These are phyloP conservation scores for Moesziomyces antarcticus DNA, from an alignment of 1,284 basidiomycete species.

Conservation along the genomic window DNA sequence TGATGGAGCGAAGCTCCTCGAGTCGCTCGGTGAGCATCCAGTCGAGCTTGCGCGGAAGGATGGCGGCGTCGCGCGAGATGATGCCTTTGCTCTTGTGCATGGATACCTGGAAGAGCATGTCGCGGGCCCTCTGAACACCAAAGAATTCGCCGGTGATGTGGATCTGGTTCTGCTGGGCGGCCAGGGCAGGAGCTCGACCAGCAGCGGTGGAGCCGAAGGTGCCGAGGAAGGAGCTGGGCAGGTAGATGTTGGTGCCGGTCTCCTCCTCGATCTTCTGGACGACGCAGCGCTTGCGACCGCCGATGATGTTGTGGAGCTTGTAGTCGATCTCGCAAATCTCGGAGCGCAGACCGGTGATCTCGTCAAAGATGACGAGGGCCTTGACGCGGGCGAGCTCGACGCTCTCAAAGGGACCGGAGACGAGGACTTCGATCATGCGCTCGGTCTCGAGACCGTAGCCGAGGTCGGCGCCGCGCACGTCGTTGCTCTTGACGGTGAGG, in stretches of 20 bases:
- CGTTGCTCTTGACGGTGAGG: constrained; percentile 77
- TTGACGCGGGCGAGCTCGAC: constrained; percentile 91
- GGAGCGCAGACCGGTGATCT: constrained; percentile 76
- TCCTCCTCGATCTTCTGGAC: constrained; percentile 96
- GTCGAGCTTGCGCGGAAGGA: constrained; percentile 94
- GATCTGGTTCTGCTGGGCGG: constrained; percentile 77
- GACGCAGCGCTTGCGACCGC: constrained; percentile 85
- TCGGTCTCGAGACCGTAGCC: constrained; percentile 86
- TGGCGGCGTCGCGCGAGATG: constrained; percentile 90
- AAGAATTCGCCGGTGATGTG: constrained; percentile 99
- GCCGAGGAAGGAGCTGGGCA: constrained; percentile 88
- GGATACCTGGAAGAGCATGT: constrained; percentile 91
- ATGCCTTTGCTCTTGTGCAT: constrained; percentile 89
- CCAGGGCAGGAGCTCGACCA: constrained; percentile 69
- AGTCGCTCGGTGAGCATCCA: constrained; percentile 95
- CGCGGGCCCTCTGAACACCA: constrained; percentile 90
- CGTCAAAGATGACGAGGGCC: constrained; percentile 91
- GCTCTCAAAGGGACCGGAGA: constrained; percentile 85
- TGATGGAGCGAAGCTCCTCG: constrained; percentile 88
- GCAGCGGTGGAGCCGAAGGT: constrained; percentile 71
- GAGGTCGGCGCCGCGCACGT: constrained; percentile 55
- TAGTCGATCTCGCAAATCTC: constrained; percentile 94
- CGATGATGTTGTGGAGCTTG: constrained; percentile 91
- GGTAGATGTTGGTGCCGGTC: constrained; percentile 95
- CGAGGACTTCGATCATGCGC: constrained; percentile 87